Percentiles rank a stretch among this genome's conserved stretches.
Evolutionary conservation across 2,329 filamentous ascomycete genomes (phyloP).

Genomic region (Aschersonia sp.): DNA sequence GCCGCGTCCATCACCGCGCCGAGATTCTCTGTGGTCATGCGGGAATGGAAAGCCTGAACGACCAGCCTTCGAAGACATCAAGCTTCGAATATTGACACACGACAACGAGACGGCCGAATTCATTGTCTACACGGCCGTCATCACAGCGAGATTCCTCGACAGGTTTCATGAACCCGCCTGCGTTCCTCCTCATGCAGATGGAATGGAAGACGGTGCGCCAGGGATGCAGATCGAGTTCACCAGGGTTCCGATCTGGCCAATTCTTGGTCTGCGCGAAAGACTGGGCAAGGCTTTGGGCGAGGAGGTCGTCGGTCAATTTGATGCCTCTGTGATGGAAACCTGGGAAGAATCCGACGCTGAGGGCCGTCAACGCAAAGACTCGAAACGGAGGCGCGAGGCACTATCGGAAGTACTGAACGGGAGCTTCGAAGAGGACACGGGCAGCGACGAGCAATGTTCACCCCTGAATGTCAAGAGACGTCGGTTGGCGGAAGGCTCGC

Average conservation of each 20-base stretch:
- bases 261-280: conserved; percentile 39
- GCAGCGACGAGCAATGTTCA: conserved; percentile 17
- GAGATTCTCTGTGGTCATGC: conserved; percentile 13
- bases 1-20: conserved; percentile 8
- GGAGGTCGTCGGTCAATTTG: conserved; percentile 30
- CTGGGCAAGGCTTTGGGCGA: conserved; percentile 36
- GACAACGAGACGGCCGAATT: conserved; percentile 33
- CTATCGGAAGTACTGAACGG: conserved; percentile 22
- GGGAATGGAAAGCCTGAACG: conserved; percentile 8
- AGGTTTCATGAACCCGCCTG: conserved; percentile 34
- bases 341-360: conserved; percentile 21
- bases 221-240: conserved; percentile 32
- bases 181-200: conserved; percentile 13
- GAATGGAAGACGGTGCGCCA: conserved; percentile 10
- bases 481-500: conserved; percentile 15
- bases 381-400: conserved; percentile 20
- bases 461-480: conserved; percentile 16
- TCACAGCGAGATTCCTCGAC: conserved; percentile 32
- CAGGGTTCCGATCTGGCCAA: conserved; percentile 37
- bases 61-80: conserved; percentile 30
- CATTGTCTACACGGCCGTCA: conserved; percentile 34
- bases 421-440: conserved; percentile 24
- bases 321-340: conserved; percentile 26
- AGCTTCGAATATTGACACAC: conserved; percentile 35
- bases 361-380: conserved; percentile 7